phyloP scores from a whole-genome alignment of 768 basidiomycete species.

The Omphalotus guepiniiformis region DNA sequence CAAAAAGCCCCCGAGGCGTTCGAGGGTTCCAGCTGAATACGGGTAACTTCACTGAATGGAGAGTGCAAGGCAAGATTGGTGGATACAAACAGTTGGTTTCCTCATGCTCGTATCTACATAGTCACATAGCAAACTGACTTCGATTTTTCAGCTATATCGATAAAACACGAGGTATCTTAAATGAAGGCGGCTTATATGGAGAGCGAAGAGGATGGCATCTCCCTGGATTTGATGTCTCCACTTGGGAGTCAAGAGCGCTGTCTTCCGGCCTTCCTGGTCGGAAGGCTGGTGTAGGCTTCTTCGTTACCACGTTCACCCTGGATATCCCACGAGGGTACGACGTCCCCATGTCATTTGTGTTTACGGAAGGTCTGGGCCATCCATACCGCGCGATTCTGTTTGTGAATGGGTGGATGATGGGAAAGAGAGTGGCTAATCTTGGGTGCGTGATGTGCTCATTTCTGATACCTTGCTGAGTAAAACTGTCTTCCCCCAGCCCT shows the following conservation, averaged over 20 bases:
- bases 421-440: slow-evolving; percentile 46
- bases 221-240: slow-evolving; percentile 48
- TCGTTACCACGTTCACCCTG: slow-evolving; percentile 51
- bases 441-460: slow-evolving; percentile 26
- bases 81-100: slow-evolving; percentile 37
- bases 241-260: slow-evolving; percentile 51
- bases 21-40: slow-evolving; percentile 43
- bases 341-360: slow-evolving; percentile 48
- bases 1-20: slow-evolving; percentile 58
- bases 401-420: slow-evolving; percentile 65
- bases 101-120: not conserved
- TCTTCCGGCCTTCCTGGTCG: slow-evolving; percentile 53
- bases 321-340: slow-evolving; percentile 42
- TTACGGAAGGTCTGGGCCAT: slow-evolving; percentile 36
- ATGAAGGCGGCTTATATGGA: slow-evolving; percentile 45
- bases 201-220: slow-evolving; percentile 46
- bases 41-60: slow-evolving; percentile 43
- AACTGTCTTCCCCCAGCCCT: slow-evolving; percentile 29
- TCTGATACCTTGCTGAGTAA: not conserved
- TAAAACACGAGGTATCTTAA: slow-evolving; percentile 42
- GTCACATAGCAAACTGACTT: slow-evolving; percentile 34
- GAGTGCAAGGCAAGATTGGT: slow-evolving; percentile 48
- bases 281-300: slow-evolving; percentile 64
- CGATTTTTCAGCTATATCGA: slow-evolving; percentile 38
- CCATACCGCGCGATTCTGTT: slow-evolving; percentile 50